These are phyloP conservation scores for Suhomyces vadensis DNA, from an alignment of 805 yeast genomes.

Conservation along the genomic window DNA sequence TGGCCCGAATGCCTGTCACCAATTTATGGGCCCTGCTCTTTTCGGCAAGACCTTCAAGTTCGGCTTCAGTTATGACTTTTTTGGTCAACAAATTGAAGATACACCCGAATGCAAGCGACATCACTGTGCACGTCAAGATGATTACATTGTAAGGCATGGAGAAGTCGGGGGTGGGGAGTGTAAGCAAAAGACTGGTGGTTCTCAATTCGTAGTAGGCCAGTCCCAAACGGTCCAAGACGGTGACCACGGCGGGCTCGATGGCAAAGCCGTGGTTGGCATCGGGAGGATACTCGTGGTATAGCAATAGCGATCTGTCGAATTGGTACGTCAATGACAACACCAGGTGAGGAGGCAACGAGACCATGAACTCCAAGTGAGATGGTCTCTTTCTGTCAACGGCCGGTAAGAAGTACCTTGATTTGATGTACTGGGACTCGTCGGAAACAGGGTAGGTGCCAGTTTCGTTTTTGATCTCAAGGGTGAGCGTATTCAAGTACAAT, in stretches of 20 bases:
- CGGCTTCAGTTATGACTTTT: slow-evolving; percentile 72
- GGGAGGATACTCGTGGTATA: slow-evolving; percentile 95
- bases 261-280: slow-evolving; percentile 98
- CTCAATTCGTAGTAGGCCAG: slow-evolving; percentile 52
- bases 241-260: slow-evolving; percentile 83
- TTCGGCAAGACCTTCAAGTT: slow-evolving; percentile 43
- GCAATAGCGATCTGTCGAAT: slow-evolving; percentile 83
- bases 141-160: slow-evolving; percentile 98
- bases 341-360: slow-evolving; percentile 64
- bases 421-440: slow-evolving; percentile 38
- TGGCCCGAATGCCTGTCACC: background rate
- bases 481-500: slow-evolving; percentile 71
- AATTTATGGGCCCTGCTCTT: slow-evolving; percentile 8
- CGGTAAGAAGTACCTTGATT: slow-evolving; percentile 64
- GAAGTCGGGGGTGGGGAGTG: slow-evolving; percentile 95
- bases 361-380: slow-evolving; percentile 70
- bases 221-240: slow-evolving; percentile 42
- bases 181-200: slow-evolving; percentile 82
- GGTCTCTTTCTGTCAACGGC: slow-evolving; percentile 81
- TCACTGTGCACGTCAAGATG: slow-evolving; percentile 86
- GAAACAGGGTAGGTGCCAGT: slow-evolving; percentile 19
- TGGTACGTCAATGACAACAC: slow-evolving; percentile 65
- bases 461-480: slow-evolving; percentile 31
- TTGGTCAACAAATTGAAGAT: slow-evolving; percentile 76
- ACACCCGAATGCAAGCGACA: slow-evolving; percentile 90